Conservation (phyloP, 352 stramenopile species). For the Pythium apleroticum region DNA sequence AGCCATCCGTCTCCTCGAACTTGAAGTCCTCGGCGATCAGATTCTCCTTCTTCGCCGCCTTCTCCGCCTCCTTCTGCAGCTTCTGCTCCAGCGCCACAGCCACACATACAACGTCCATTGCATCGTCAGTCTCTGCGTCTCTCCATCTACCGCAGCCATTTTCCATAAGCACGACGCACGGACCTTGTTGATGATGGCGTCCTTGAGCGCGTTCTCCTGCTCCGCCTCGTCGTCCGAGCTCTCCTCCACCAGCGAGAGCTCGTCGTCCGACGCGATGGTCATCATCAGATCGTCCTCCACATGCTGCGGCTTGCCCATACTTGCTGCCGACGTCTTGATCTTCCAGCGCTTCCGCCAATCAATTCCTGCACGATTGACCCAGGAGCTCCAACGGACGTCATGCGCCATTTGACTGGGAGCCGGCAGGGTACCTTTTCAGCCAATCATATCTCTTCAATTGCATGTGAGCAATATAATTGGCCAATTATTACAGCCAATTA, state of each 20-base stretch:
- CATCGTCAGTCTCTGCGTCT: not conserved
- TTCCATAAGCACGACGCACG: not conserved
- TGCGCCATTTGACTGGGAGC: slow-evolving; percentile 26
- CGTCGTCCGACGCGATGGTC: slow-evolving; percentile 88
- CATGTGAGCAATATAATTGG: not conserved
- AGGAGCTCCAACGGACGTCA: slow-evolving; percentile 29
- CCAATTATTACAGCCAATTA: slow-evolving; percentile 17
- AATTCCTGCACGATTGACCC: slow-evolving; percentile 13
- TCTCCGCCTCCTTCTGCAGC: slow-evolving; percentile 44
- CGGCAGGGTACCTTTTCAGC: slow-evolving; percentile 15
- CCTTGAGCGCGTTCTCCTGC: slow-evolving; percentile 39
- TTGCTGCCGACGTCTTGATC: slow-evolving; percentile 3
- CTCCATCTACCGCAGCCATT: too few species aligned
- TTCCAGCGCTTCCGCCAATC: slow-evolving; percentile 12
- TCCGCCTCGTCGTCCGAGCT: slow-evolving; percentile 69
- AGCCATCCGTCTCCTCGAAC: slow-evolving; percentile 72
- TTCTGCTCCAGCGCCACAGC: slow-evolving; percentile 26
- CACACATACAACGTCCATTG: not conserved
- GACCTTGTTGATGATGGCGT: slow-evolving; percentile 74
- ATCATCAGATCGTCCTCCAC: slow-evolving; percentile 78
- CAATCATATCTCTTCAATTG: slow-evolving; percentile 7
- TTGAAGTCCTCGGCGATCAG: slow-evolving; percentile 84
- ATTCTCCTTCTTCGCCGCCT: slow-evolving; percentile 44
- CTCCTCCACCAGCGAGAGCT: slow-evolving; percentile 71
- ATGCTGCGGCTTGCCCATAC: slow-evolving; percentile 37